These are phyloP conservation scores for Suillus subaureus DNA, from an alignment of 768 basidiomycete species.

Conservation along the genomic window DNA sequence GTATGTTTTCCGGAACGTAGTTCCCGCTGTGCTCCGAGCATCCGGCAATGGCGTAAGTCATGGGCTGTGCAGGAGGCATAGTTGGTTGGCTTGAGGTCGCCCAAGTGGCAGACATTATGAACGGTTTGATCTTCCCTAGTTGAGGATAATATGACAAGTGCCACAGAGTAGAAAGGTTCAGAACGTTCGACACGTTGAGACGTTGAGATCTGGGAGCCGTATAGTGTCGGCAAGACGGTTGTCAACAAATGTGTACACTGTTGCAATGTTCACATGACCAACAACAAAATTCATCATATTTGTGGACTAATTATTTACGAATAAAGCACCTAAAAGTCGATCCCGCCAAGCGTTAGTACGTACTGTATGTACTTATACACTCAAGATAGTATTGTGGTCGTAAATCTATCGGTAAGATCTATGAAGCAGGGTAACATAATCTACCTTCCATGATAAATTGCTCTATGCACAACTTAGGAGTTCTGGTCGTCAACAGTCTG, in stretches of 20 bases:
- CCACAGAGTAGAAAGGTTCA: background rate
- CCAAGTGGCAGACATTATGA: slow-evolving; percentile 5
- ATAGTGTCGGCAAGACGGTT: background rate
- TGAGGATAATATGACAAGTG: background rate
- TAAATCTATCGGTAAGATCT: background rate
- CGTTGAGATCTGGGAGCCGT: background rate
- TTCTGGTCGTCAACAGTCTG: slow-evolving; percentile 16
- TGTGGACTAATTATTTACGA: slow-evolving; percentile 1
- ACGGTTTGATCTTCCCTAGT: background rate
- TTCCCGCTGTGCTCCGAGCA: slow-evolving; percentile 73
- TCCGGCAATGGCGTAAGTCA: slow-evolving; percentile 57
- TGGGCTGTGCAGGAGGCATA: slow-evolving; percentile 20
- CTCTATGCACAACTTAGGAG: slow-evolving; percentile 4
- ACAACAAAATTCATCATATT: background rate
- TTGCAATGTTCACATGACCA: slow-evolving; percentile 6
- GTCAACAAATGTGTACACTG: background rate
- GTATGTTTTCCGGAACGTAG: slow-evolving; percentile 71
- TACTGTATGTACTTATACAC: background rate
- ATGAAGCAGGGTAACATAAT: background rate
- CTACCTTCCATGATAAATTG: background rate
- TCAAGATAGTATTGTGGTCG: background rate
- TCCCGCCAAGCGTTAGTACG: background rate
- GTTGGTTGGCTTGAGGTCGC: slow-evolving; percentile 10
- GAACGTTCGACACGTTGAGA: background rate
- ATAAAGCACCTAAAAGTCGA: background rate